phyloP scores from a whole-genome alignment of 768 basidiomycete species.

The Trametes cingulata region DNA sequence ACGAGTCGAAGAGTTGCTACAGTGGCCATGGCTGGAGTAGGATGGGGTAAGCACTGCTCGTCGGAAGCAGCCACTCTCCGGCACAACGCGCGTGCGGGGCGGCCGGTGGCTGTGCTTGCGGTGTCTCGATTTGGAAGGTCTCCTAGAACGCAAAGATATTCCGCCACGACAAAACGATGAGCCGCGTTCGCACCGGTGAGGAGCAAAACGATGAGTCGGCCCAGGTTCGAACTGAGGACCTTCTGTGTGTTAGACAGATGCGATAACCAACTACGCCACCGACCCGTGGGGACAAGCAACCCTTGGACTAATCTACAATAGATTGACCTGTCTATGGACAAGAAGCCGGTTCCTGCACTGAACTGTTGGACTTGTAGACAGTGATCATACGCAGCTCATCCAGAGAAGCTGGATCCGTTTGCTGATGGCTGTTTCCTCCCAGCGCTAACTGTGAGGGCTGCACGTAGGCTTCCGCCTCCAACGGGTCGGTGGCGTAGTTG shows the following conservation, averaged over 20 bases:
- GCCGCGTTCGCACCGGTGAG: too few species aligned
- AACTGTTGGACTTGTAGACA: too few species aligned
- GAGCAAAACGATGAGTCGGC: conserved; percentile 34
- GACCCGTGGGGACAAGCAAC: conserved; percentile 37
- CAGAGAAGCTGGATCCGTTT: too few species aligned
- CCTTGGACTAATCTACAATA: too few species aligned
- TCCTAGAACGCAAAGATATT: neutral
- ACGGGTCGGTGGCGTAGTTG: conserved; percentile 72
- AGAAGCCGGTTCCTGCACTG: too few species aligned
- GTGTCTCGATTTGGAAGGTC: neutral
- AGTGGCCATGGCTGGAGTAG: neutral
- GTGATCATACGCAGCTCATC: too few species aligned
- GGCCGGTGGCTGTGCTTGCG: conserved; percentile 5
- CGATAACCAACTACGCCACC: conserved; percentile 84
- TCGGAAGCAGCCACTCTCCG: neutral
- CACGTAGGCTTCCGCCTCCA: too few species aligned
- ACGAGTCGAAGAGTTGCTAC: conserved; percentile 1
- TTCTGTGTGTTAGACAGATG: conserved; percentile 83
- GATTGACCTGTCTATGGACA: too few species aligned
- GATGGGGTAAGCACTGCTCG: neutral
- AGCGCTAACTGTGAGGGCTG: too few species aligned
- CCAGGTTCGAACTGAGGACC: conserved; percentile 72
- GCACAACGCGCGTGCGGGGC: neutral
- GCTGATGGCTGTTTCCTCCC: too few species aligned
- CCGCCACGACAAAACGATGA: too few species aligned